A percentile compares a stretch with the other conserved stretches of the same genome.
Conservation (phyloP, 2,329 filamentous ascomycete species). For the Trichoderma breve region DNA sequence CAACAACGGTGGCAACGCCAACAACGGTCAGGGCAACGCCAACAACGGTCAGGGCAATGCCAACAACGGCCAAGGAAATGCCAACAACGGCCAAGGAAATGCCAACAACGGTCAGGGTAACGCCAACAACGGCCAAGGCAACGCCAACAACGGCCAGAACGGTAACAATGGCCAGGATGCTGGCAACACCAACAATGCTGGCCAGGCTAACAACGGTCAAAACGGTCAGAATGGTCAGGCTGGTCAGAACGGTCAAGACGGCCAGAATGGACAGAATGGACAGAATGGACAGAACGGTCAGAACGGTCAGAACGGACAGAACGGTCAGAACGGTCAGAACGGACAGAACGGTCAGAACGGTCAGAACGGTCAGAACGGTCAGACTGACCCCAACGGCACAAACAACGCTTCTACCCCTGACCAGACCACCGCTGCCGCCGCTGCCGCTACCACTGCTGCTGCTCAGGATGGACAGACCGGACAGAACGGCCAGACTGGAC, state of each 20-base stretch:
- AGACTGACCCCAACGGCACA: neutral
- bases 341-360: neutral
- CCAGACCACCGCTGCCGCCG: neutral
- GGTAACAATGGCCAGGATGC: neutral
- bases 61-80: neutral
- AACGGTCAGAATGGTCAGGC: neutral
- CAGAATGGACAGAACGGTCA: neutral
- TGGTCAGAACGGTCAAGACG: neutral
- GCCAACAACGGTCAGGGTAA: neutral
- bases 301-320: neutral
- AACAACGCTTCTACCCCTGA: neutral
- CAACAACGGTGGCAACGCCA: slow-evolving; percentile 14
- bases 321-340: slow-evolving; percentile 10
- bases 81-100: no score
- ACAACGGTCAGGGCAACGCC: slow-evolving; percentile 13
- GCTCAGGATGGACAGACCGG: neutral
- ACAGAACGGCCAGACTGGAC: neutral
- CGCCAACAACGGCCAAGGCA: neutral
- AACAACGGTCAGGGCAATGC: slow-evolving; percentile 12
- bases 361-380: neutral
- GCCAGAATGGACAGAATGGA: neutral
- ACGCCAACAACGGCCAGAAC: neutral
- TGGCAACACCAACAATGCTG: neutral
- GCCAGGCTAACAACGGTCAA: no score
- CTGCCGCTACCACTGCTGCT: neutral